Base-by-base conservation (phyloP, 2,329 filamentous ascomycete species). In the Fusarium sp. region DNA sequence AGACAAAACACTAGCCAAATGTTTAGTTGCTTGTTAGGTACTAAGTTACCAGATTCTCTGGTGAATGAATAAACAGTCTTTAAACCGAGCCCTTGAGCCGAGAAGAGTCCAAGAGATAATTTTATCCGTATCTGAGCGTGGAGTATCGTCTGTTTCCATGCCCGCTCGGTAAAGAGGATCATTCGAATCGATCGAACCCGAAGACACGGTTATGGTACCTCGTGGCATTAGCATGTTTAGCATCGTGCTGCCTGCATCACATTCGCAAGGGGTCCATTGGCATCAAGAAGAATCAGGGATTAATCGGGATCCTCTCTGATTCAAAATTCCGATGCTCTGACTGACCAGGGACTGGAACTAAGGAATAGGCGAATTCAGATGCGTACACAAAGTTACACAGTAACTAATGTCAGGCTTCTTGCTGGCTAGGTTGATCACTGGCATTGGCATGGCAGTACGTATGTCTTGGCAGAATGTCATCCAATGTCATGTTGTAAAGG, bases 381-480 rank as follows among this genome's bases (percentile, higher is more conserved):
- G 35, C 31, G 23, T 49, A 57, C 54, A 35, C 21, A 27, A 35
- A n/a, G n/a, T 23, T 48, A 33, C 18, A 57, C 54, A 64, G 59
- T 54, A 71, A 51, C 66, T 52, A 72, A 55, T 70, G 39, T 18
- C 45, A 52, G 57, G 60, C 35, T 59, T 63, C 51, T 35, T 18
- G 16, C 16, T 62, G 51, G 59, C 44, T 72, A 31, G 29, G 29
- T 31, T 35, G 70, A 60, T 54, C 60, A 58, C 60, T 58, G 56
- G 38, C 41, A 61, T 23, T 42, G 39, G 39, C 8, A 27, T 61
- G 51, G 66, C 18, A 23, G 62, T 45, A 51, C 29, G 37, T 45
- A 60, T n/a, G 29, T 49, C 70, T 71, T 73, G 70, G 66, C 70
- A 49, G 52, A 51, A 69, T 69, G 64, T 64, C 66, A 69, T 69